phyloP scores from a whole-genome alignment of 495 filamentous ascomycete species.

The Xylaria nigripes region DNA sequence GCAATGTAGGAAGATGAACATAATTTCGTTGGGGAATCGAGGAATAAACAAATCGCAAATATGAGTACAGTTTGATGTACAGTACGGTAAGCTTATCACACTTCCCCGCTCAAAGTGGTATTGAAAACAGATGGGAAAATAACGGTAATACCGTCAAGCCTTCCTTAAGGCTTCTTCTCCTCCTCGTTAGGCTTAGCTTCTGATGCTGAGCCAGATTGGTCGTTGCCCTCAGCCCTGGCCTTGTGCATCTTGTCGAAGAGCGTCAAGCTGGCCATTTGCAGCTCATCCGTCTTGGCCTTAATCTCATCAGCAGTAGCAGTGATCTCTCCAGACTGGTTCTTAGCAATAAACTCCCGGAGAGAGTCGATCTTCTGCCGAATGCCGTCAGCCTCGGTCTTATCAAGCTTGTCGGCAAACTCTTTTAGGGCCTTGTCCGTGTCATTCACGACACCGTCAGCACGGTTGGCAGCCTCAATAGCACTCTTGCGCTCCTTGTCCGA shows the following conservation, averaged over 20 bases:
- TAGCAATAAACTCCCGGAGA: conserved; percentile 83
- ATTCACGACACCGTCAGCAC: conserved; percentile 89
- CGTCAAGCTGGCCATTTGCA: conserved; percentile 90
- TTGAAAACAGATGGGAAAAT: conserved; percentile 17
- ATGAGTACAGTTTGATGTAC: conserved; percentile 40
- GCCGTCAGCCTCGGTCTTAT: conserved; percentile 88
- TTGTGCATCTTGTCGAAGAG: conserved; percentile 99
- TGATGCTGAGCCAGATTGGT: conserved; percentile 32
- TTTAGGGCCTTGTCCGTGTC: conserved; percentile 98
- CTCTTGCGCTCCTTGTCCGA: conserved; percentile 94
- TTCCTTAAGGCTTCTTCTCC: conserved; percentile 42
- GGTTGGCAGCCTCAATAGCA: conserved; percentile 92
- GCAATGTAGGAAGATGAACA: conserved; percentile 17
- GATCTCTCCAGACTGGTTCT: conserved; percentile 90
- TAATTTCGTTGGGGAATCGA: conserved; percentile 29
- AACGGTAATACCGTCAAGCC: conserved; percentile 18
- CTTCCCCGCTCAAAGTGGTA: conserved; percentile 27
- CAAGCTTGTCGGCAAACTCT: conserved; percentile 89
- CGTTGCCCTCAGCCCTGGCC: conserved; percentile 60
- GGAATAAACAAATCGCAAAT: conserved; percentile 23
- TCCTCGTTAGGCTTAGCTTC: conserved; percentile 82
- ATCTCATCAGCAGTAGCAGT: conserved; percentile 77
- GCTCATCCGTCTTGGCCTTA: conserved; percentile 96
- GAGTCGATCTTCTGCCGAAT: conserved; percentile 89
- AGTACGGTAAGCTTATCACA: conserved; percentile 23